A percentile compares a stretch with the other conserved stretches of the same genome.
phyloP scores from a whole-genome alignment of 2,329 filamentous ascomycete genomes.

The Scedosporium aurantiacum region DNA sequence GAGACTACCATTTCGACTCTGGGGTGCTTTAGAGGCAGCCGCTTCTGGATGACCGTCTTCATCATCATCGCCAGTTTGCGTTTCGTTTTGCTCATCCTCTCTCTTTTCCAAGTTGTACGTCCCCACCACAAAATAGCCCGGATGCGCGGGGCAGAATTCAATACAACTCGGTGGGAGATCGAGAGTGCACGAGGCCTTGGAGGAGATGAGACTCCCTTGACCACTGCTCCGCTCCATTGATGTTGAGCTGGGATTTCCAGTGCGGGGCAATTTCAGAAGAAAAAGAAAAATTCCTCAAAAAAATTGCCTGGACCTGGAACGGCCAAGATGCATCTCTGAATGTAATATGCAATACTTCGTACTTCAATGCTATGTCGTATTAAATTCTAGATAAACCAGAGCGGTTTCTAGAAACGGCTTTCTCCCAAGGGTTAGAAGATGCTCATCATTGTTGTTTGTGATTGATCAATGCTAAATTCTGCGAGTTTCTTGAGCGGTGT shows the following conservation, averaged over 20 bases:
- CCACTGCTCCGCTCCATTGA: neutral
- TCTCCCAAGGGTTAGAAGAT: neutral
- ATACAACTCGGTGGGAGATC: constrained; percentile 67
- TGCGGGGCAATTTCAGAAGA: neutral
- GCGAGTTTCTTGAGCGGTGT: no score
- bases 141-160: constrained; percentile 55
- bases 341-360: no score
- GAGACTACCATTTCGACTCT: constrained; percentile 63
- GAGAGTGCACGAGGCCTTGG: constrained; percentile 39
- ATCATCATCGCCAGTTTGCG: constrained; percentile 11
- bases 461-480: no score
- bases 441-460: neutral
- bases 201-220: constrained; percentile 19
- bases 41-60: constrained; percentile 15
- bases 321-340: no score
- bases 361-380: no score
- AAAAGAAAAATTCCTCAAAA: neutral
- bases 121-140: constrained; percentile 63
- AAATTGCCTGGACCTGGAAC: neutral
- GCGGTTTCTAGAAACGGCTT: neutral
- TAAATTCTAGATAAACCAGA: neutral
- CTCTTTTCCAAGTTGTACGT: constrained; percentile 66
- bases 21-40: constrained; percentile 26
- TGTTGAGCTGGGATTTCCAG: neutral
- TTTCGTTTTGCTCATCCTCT: constrained; percentile 9